phyloP scores from a whole-genome alignment of 2,329 filamentous ascomycete genomes.

The Pleoardoris graminearum region DNA sequence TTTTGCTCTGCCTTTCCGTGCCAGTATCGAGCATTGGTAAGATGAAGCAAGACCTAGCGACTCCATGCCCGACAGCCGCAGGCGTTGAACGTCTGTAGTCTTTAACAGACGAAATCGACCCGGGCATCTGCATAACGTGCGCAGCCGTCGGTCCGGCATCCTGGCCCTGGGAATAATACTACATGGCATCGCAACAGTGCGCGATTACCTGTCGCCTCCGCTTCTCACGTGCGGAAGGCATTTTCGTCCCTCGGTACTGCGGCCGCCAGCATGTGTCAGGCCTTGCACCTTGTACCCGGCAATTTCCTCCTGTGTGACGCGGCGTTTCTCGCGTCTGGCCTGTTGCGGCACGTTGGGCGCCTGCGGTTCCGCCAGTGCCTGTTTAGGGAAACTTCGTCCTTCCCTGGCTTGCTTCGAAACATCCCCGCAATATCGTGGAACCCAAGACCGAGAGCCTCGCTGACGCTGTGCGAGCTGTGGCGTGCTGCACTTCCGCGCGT shows the following conservation, averaged over 20 bases:
- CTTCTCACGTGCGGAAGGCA: too few species aligned
- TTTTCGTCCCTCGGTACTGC: too few species aligned
- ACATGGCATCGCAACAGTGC: slow-evolving; percentile 22
- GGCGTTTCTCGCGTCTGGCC: slow-evolving; percentile 14
- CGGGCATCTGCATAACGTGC: slow-evolving; percentile 18
- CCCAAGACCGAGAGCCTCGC: slow-evolving; percentile 2
- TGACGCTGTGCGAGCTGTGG: slow-evolving; percentile 13
- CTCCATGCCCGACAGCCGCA: slow-evolving; percentile 5
- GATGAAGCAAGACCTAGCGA: slow-evolving; percentile 15
- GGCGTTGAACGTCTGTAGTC: slow-evolving; percentile 1
- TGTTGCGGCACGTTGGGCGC: slow-evolving; percentile 13
- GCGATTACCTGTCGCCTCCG: slow-evolving; percentile 15
- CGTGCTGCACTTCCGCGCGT: slow-evolving; percentile 11
- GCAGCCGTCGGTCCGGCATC: slow-evolving; percentile 21
- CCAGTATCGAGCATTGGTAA: slow-evolving; percentile 10
- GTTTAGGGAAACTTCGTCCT: slow-evolving; percentile 27
- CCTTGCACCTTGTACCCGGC: slow-evolving; percentile 11
- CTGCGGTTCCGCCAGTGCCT: slow-evolving; percentile 22
- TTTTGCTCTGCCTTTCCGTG: slow-evolving; percentile 10
- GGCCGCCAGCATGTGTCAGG: slow-evolving; percentile 21
- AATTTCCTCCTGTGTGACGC: slow-evolving; percentile 17
- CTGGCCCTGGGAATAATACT: slow-evolving; percentile 22
- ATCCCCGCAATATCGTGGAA: slow-evolving; percentile 20
- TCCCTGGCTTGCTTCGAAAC: slow-evolving; percentile 22
- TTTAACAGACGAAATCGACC: not conserved